A percentile compares a stretch with the other conserved stretches of the same genome.
Evolutionary conservation across 768 basidiomycete species (phyloP).

Genomic region (Pilatotrama ljubarskyi): DNA sequence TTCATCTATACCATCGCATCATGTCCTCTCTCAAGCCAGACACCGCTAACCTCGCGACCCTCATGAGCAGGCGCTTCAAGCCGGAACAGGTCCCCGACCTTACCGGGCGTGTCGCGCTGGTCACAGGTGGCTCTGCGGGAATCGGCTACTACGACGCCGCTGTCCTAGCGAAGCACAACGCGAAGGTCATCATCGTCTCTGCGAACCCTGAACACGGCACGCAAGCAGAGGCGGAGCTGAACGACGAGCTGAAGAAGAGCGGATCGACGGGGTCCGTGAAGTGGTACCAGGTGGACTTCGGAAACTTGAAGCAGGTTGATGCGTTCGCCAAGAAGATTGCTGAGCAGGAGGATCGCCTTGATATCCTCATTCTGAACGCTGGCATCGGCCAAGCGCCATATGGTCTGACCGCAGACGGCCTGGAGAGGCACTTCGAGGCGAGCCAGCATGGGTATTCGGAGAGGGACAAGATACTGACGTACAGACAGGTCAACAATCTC

Average conservation of each 20-base stretch:
- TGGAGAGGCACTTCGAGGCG: constrained; percentile 32
- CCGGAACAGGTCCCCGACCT: constrained; percentile 31
- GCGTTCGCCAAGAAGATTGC: constrained; percentile 25
- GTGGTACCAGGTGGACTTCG: constrained; percentile 28
- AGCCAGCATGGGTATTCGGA: neutral
- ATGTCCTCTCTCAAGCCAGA: constrained; percentile 30
- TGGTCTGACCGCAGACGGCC: constrained; percentile 28
- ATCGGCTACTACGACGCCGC: constrained; percentile 36
- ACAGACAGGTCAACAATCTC: constrained; percentile 30
- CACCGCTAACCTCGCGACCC: constrained; percentile 28
- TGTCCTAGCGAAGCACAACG: constrained; percentile 29
- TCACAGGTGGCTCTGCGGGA: constrained; percentile 31
- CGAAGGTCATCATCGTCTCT: constrained; percentile 32
- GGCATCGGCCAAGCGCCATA: constrained; percentile 32
- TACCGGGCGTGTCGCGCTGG: constrained; percentile 30
- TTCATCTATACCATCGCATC: neutral
- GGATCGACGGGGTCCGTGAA: constrained; percentile 26
- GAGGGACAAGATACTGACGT: neutral
- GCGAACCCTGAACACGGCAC: constrained; percentile 31
- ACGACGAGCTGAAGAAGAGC: constrained; percentile 25
- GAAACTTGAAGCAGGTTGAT: constrained; percentile 27
- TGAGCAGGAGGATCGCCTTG: constrained; percentile 23
- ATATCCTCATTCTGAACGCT: constrained; percentile 32
- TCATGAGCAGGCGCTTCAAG: constrained; percentile 28
- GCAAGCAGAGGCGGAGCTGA: constrained; percentile 28